Base-by-base conservation (phyloP, 2,329 filamentous ascomycete species). In the Colletotrichum zoysiae region DNA sequence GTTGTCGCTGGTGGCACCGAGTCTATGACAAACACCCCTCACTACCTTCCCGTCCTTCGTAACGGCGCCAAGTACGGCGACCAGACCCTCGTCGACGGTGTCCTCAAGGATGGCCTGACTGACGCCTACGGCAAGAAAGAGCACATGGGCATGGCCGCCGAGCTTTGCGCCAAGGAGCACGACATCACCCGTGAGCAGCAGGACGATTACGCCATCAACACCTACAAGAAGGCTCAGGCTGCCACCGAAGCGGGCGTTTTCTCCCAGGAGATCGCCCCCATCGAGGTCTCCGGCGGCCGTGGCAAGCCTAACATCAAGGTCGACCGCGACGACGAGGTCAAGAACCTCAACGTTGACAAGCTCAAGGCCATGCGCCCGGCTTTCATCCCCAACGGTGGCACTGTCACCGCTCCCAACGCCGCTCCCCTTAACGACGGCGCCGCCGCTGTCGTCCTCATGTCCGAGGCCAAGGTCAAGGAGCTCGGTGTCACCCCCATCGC, bases 11-110 rank as follows among this genome's bases (percentile, higher is more conserved):
- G 95, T 80, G 96, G 96, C 77, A 91, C 95, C 76, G 96, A 99
- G 87, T 97, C 95, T 87, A 99, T 99, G 96, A 97, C 95, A 80
- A 98, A 98, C 86, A 88, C 92, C 66, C 96, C 96, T 63, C 95
- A 99, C 87, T 99, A 99, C 87, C 92, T 98, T 65, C 93, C 95
- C 75, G 93, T 87, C 82, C 87, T 97, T 77, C 93, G 96, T 82
- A 92, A 84, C 76, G 96, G 96, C 76, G 91, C 93, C 83, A 98
- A 98, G 86, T 99, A 97, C 83, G 96, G 96, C 78, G 90, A 98
- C 85, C 92, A 95, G 85, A 90, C 87, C 65, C 87, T 99, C 76
- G 88, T 98, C 65, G 96, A 99, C 80, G 95, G 94, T 77, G 91
- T 99, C 75, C 89, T 98, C 79, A 95, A 95, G 87, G 96, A 99